phyloP scores from a whole-genome alignment of 306 rosid genomes.

The Quercus agrifolia region DNA sequence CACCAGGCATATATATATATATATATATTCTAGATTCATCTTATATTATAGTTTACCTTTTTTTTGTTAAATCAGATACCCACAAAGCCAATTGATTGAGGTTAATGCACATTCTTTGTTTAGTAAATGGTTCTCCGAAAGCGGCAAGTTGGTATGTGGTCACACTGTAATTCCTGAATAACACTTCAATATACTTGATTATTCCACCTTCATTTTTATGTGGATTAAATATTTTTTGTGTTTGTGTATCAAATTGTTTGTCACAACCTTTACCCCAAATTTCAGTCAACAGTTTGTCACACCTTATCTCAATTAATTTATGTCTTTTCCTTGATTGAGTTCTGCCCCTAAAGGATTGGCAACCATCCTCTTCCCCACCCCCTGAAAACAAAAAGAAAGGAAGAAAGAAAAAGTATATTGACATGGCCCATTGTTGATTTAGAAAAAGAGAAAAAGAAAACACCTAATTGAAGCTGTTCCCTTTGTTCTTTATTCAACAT shows the following conservation, averaged over 20 bases:
- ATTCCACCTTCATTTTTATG: constrained; percentile 2
- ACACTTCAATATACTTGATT: constrained; percentile 13
- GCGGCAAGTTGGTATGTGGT: constrained; percentile 91
- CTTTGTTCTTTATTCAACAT: background rate
- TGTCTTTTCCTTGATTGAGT: background rate
- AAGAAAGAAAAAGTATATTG: background rate
- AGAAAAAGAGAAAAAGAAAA: background rate
- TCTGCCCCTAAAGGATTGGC: background rate
- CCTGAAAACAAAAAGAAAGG: too few relatives aligned
- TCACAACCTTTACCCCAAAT: background rate
- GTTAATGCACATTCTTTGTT: constrained; percentile 99
- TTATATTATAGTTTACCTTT: background rate
- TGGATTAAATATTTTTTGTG: background rate
- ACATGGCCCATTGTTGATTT: background rate
- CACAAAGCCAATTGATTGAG: constrained; percentile 80
- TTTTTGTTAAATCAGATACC: constrained; percentile 43
- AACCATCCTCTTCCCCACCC: background rate
- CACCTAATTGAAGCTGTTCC: background rate
- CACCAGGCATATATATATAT: background rate
- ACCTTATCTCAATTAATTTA: background rate
- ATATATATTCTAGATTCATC: background rate
- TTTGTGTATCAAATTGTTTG: background rate
- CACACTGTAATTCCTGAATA: background rate
- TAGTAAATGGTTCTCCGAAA: constrained; percentile 99
- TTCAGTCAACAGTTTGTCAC: background rate